Conservation (phyloP, 306 rosid genomes). For the Astragalus glycyphyllos region DNA sequence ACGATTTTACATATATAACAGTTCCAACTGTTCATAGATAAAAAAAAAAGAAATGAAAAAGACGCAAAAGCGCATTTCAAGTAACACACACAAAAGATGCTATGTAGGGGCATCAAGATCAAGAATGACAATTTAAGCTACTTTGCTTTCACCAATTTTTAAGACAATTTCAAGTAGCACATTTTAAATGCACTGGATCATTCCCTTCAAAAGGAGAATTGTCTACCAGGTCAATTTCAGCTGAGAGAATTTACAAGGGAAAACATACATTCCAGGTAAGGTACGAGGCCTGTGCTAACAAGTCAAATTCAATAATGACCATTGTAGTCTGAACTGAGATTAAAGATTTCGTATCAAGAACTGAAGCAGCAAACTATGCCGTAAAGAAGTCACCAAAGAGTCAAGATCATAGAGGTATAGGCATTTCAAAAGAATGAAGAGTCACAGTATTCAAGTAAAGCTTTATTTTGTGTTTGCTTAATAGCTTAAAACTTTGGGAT, state of each 20-base stretch:
- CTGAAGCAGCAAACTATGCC: slow-evolving; percentile 19
- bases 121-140: slow-evolving; percentile 27
- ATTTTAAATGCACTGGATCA: slow-evolving; percentile 31
- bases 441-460: background rate
- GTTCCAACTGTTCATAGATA: slow-evolving; percentile 13
- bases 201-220: slow-evolving; percentile 13
- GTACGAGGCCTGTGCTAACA: background rate
- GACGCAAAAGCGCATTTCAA: slow-evolving; percentile 10
- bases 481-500: no score
- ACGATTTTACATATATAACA: slow-evolving; percentile 10
- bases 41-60: background rate
- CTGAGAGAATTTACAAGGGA: background rate
- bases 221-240: slow-evolving; percentile 10
- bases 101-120: slow-evolving; percentile 26
- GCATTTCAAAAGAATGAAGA: background rate
- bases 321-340: background rate
- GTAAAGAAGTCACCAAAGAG: background rate
- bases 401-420: background rate
- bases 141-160: slow-evolving; percentile 7
- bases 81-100: background rate
- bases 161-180: slow-evolving; percentile 20
- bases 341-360: background rate
- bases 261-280: slow-evolving; percentile 22
- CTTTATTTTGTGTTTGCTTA: background rate
- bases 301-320: slow-evolving; percentile 13